Percentiles rank a stretch among this genome's conserved stretches.
Evolutionary conservation across 192 early-diverging fungal genomes (phyloP).

Genomic region (Coemansia sp.): DNA sequence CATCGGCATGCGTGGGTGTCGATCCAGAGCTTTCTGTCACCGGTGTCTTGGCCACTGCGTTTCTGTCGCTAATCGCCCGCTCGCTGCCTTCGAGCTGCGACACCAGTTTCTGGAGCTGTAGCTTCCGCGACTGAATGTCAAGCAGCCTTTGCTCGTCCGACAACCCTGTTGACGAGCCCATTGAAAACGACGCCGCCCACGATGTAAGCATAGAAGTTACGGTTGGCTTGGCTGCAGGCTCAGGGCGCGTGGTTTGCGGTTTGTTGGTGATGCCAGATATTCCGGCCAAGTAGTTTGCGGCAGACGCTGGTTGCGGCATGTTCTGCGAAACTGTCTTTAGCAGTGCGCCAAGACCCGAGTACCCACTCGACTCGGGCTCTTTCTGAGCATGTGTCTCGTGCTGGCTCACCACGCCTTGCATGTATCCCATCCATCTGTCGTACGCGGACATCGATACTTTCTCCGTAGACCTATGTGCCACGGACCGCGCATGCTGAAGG

Average conservation of each 20-base stretch:
- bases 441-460: constrained; percentile 40
- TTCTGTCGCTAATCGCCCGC: constrained; percentile 18
- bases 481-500: constrained; percentile 42
- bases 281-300: constrained; percentile 27
- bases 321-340: constrained; percentile 33
- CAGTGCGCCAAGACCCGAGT: constrained; percentile 24
- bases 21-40: neutral
- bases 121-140: constrained; percentile 41
- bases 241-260: neutral
- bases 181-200: constrained; percentile 32
- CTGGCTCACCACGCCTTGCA: constrained; percentile 38
- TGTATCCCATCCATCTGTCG: constrained; percentile 49
- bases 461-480: constrained; percentile 41
- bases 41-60: neutral
- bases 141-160: constrained; percentile 39
- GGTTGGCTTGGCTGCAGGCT: constrained; percentile 3
- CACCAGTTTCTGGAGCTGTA: constrained; percentile 45
- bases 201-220: constrained; percentile 35
- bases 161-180: constrained; percentile 9
- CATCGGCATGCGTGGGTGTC: constrained; percentile 11
- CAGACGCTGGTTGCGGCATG: constrained; percentile 30
- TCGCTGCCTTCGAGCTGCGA: constrained; percentile 48
- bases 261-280: constrained; percentile 17
- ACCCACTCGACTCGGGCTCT: neutral
- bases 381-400: neutral